Percentiles rank a stretch among this genome's conserved stretches.
Conservation (phyloP, 768 basidiomycete species). For the Trametes gibbosa region DNA sequence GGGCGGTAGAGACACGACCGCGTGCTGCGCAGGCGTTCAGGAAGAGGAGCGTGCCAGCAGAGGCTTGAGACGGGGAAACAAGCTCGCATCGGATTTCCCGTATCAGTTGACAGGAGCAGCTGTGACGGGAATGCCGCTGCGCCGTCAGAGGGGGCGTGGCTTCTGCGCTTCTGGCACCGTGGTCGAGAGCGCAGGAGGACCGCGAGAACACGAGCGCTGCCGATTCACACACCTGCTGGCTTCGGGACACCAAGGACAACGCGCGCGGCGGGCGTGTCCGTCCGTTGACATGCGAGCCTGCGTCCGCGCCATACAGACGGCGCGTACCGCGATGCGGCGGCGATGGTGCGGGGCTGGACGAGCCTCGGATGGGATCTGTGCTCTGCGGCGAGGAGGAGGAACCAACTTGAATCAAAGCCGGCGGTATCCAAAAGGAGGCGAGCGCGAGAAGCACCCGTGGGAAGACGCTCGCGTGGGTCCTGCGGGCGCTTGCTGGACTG, state of each 20-base stretch:
- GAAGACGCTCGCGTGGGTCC: constrained; percentile 17
- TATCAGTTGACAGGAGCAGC: constrained; percentile 16
- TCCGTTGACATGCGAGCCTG: constrained; percentile 3
- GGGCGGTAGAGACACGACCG: not conserved
- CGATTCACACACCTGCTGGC: constrained; percentile 21
- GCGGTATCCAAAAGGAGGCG: constrained; percentile 12
- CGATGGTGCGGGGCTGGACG: not conserved
- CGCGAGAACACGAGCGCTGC: constrained; percentile 14
- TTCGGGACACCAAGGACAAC: constrained; percentile 12
- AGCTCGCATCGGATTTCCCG: constrained; percentile 16
- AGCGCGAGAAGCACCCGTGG: constrained; percentile 13
- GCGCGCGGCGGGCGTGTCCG: constrained; percentile 15
- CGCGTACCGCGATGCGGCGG: too few relatives aligned
- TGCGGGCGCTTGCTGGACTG: too few relatives aligned
- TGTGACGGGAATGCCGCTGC: constrained; percentile 17
- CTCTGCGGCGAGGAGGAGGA: not conserved
- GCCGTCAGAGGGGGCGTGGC: constrained; percentile 8
- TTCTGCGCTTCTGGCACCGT: constrained; percentile 8
- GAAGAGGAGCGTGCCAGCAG: constrained; percentile 2
- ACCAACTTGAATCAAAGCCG: constrained; percentile 17
- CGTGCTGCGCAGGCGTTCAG: constrained; percentile 13
- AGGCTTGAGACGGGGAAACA: constrained; percentile 2
- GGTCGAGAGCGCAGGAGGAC: constrained; percentile 7
- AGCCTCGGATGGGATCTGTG: not conserved
- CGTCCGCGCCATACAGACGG: not conserved